These are phyloP conservation scores for Tremellales sp. DNA, from an alignment of 1,284 basidiomycete genomes.

Conservation along the genomic window DNA sequence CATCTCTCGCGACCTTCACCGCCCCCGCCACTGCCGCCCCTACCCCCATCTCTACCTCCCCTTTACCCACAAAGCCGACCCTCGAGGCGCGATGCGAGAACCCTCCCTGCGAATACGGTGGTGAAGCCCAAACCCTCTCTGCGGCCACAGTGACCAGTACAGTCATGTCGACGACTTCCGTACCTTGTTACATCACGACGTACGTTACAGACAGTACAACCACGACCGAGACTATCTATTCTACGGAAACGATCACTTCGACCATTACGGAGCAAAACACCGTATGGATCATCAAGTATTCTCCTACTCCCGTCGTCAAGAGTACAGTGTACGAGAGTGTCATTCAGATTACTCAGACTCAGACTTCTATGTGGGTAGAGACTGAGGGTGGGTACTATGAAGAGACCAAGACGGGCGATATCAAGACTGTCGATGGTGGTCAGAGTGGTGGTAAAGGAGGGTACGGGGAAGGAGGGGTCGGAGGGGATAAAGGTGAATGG, in stretches of 20 bases:
- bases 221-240: constrained; percentile 27
- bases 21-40: not conserved
- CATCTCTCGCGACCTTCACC: too few species aligned
- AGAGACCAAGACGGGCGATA: not conserved
- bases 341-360: constrained; percentile 23
- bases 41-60: not conserved
- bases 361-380: not conserved
- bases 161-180: constrained; percentile 27
- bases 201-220: constrained; percentile 28
- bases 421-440: not conserved
- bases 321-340: constrained; percentile 17
- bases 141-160: constrained; percentile 30
- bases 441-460: not conserved
- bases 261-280: constrained; percentile 31
- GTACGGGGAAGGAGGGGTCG: not conserved
- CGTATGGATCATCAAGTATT: constrained; percentile 27
- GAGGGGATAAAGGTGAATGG: not conserved
- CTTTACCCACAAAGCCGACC: constrained; percentile 2
- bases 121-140: constrained; percentile 16
- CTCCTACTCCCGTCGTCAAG: constrained; percentile 27
- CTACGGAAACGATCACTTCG: constrained; percentile 30
- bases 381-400: not conserved
- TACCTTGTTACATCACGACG: constrained; percentile 36
- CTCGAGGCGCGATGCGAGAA: constrained; percentile 11
- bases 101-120: constrained; percentile 14